Base-by-base conservation (phyloP, 163 green algal species). In the Coccomyxa subellipsoidea region DNA sequence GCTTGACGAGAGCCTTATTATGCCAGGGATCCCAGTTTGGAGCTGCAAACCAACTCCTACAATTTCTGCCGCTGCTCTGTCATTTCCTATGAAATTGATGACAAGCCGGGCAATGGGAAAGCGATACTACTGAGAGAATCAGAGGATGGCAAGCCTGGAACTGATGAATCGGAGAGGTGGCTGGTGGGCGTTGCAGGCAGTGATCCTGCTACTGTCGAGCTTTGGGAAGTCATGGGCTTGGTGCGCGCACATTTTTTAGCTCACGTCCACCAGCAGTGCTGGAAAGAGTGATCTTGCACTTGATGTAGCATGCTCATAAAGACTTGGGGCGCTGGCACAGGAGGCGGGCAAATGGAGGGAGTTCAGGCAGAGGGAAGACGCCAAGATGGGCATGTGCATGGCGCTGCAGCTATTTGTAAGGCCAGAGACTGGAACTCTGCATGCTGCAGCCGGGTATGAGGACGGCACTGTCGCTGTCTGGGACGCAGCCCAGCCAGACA, bases 321-420 rank as follows among this genome's bases (percentile, higher is more conserved):
- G 23, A 59, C 40, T 59, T 12, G 1, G 47, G 47, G 15, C 47
- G 47, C 21, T 18, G 3, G 1, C 32, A 34, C 66, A 73, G 66
- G 66, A 34, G n/a, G 66, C 29, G n/a, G n/a, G 6, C 18, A 27
- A 23, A 73, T 73, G 66, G 66, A 73, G 4, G 66, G 66, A 73
- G 66, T 23, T 73, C 29, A 73, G 32, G 37, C 34, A 81, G 76
- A 78, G 59, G 1, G 69, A 80, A n/a, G 87, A 47, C 25, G 38
- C 27, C 9, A 91, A 87, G 79, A 77, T 82, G 39, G 87, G 87
- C 75, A 90, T 90, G 87, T 85, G 87, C 53, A 87, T 90, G 80
- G 73, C 86, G 2, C n/a, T 91, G 38, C 53, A 82, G 70, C 78
- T 88, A 9, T 87, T 83, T 77, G 69, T 15, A 7, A 53, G 23